Percentiles rank a stretch among this genome's conserved stretches.
These are phyloP conservation scores for Malassezia japonica DNA, from an alignment of 1,284 basidiomycete genomes.

Conservation along the genomic window DNA sequence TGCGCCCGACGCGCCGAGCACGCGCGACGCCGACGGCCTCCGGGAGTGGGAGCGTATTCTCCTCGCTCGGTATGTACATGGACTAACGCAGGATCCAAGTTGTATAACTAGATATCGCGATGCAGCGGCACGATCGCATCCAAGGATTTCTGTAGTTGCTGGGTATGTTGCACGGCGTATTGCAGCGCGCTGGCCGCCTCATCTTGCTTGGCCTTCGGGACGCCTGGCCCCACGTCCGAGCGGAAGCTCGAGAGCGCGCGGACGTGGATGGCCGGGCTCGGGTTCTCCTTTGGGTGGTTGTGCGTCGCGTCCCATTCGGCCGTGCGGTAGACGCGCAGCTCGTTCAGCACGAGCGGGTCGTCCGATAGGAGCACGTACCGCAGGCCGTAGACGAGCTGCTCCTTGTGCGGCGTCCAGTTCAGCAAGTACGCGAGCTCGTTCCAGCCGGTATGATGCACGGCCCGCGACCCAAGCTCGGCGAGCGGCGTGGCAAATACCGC, in stretches of 20 bases:
- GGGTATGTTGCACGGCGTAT: constrained; percentile 12
- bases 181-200: constrained; percentile 11
- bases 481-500: constrained; percentile 1
- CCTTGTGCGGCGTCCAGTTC: constrained; percentile 5
- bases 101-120: constrained; percentile 11
- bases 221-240: constrained; percentile 10
- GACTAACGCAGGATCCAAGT: constrained; percentile 8
- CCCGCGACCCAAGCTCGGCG: background rate
- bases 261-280: constrained; percentile 4
- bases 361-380: constrained; percentile 14
- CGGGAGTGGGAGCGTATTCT: constrained; percentile 32
- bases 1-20: background rate
- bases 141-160: constrained; percentile 11
- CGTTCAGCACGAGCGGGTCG: constrained; percentile 12
- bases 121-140: constrained; percentile 14
- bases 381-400: constrained; percentile 7
- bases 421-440: constrained; percentile 6
- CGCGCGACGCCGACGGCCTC: constrained; percentile 22
- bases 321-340: constrained; percentile 12
- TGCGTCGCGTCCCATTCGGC: background rate
- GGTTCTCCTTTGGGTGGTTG: background rate
- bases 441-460: constrained; percentile 10
- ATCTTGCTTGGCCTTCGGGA: constrained; percentile 14
- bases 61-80: constrained; percentile 14
- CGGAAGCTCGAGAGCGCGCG: constrained; percentile 14